Percentiles rank a stretch among this genome's conserved stretches.
Conservation (phyloP, 495 filamentous ascomycete genomes). For the Chlorociboria aeruginascens region DNA sequence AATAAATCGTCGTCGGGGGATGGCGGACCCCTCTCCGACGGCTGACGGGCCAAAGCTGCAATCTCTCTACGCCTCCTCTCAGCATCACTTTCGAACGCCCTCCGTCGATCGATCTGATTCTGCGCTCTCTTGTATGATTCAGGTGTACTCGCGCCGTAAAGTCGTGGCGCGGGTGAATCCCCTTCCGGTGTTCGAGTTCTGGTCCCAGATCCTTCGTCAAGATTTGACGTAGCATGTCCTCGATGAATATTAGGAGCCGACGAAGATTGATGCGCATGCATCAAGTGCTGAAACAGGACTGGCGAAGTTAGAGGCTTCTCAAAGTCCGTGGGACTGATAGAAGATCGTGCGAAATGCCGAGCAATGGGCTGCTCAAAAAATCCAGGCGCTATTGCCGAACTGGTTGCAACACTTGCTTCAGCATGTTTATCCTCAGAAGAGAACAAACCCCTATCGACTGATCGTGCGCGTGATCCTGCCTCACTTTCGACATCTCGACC, state of each 20-base stretch:
- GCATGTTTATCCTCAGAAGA: constrained; percentile 47
- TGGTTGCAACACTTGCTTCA: constrained; percentile 35
- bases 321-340: constrained; percentile 3
- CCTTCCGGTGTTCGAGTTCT: constrained; percentile 17
- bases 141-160: constrained; percentile 14
- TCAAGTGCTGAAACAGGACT: constrained; percentile 24
- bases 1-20: constrained; percentile 36
- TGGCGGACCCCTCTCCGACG: constrained; percentile 28
- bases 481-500: constrained; percentile 23
- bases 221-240: constrained; percentile 10
- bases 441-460: constrained; percentile 43
- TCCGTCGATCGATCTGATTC: constrained; percentile 17
- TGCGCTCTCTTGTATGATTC: constrained; percentile 19
- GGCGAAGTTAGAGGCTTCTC: constrained; percentile 23
- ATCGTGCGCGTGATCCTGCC: constrained; percentile 31
- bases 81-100: constrained; percentile 13
- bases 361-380: constrained; percentile 7
- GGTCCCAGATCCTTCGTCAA: constrained; percentile 17
- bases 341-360: constrained; percentile 14
- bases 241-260: constrained; percentile 35
- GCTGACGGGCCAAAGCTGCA: constrained; percentile 2
- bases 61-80: constrained; percentile 1
- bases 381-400: constrained; percentile 20
- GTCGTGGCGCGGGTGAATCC: constrained; percentile 21
- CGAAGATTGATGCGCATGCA: constrained; percentile 27